Conservation (phyloP, 371 early-diverging fungal species). For the Dichotomocladium elegans region DNA sequence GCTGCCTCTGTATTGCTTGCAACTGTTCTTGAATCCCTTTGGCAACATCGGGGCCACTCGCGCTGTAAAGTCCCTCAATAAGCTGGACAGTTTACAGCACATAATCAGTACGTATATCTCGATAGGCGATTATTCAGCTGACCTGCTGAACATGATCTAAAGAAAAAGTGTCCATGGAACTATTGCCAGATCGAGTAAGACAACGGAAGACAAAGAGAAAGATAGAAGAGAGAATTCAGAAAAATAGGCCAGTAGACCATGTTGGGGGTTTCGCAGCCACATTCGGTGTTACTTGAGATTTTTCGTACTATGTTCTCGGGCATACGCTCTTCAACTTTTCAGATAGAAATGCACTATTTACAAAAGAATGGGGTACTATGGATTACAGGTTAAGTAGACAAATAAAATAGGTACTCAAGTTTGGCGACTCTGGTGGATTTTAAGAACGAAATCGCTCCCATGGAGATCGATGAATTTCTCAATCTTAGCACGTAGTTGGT, state of each 20-base stretch:
- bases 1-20: conserved; percentile 63
- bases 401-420: background rate
- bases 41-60: conserved; percentile 15
- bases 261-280: too few relatives aligned
- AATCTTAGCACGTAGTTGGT: conserved; percentile 29
- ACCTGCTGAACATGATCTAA: conserved; percentile 9
- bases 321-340: too few relatives aligned
- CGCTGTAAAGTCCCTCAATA: conserved; percentile 15
- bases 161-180: background rate
- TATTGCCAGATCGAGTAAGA: too few relatives aligned
- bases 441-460: conserved; percentile 22
- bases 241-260: background rate
- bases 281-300: too few relatives aligned
- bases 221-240: background rate
- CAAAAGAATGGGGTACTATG: background rate
- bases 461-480: conserved; percentile 45
- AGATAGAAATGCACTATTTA: too few relatives aligned
- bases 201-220: background rate
- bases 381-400: background rate
- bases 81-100: conserved; percentile 7
- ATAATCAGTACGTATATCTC: background rate
- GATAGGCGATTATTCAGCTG: background rate
- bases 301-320: too few relatives aligned
- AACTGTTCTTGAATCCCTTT: conserved; percentile 67
- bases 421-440: background rate